Evolutionary conservation across 2,329 filamentous ascomycete species (phyloP).

Genomic region (Trichoderma gracile): DNA sequence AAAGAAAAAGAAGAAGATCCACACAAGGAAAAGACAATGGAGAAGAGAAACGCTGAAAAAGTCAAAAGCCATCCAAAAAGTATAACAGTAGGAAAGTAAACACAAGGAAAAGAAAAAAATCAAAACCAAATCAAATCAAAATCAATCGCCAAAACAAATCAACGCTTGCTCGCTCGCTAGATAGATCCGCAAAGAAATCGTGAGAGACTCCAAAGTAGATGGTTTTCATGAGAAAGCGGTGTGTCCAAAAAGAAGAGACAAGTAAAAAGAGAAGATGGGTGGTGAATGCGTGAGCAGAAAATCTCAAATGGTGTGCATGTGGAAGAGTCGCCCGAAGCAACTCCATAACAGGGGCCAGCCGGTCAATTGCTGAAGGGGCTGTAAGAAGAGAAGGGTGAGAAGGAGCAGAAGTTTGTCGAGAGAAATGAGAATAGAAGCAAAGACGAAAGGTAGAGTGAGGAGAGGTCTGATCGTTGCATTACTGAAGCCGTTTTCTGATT

Average conservation of each 20-base stretch:
- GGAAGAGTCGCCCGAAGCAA: constrained; percentile 36
- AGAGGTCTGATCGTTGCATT: constrained; percentile 28
- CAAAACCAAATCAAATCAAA: constrained; percentile 27
- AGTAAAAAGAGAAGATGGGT: constrained; percentile 34
- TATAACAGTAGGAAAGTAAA: constrained; percentile 25
- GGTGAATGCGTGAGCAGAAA: constrained; percentile 53
- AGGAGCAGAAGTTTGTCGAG: constrained; percentile 31
- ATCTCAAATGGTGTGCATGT: constrained; percentile 38
- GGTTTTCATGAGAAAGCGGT: constrained; percentile 35
- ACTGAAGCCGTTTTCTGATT: constrained; percentile 31
- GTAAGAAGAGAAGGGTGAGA: constrained; percentile 27
- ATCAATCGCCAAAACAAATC: constrained; percentile 36
- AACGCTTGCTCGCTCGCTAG: constrained; percentile 42
- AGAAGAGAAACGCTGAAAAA: neutral
- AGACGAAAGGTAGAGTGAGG: constrained; percentile 26
- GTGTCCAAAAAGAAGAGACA: constrained; percentile 39
- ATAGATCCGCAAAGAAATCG: constrained; percentile 40
- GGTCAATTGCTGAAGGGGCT: constrained; percentile 27
- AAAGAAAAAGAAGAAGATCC: too few relatives aligned
- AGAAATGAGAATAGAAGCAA: constrained; percentile 26
- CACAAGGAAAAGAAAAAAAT: constrained; percentile 20
- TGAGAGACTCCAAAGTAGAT: constrained; percentile 36
- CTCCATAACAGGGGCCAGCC: constrained; percentile 36
- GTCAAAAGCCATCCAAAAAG: constrained; percentile 12
- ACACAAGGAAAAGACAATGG: neutral